Evolutionary conservation across 805 yeast genomes (phyloP), one percentile per base, ranked within the genome.

Genomic region (Blastobotrys mokoenaii): DNA sequence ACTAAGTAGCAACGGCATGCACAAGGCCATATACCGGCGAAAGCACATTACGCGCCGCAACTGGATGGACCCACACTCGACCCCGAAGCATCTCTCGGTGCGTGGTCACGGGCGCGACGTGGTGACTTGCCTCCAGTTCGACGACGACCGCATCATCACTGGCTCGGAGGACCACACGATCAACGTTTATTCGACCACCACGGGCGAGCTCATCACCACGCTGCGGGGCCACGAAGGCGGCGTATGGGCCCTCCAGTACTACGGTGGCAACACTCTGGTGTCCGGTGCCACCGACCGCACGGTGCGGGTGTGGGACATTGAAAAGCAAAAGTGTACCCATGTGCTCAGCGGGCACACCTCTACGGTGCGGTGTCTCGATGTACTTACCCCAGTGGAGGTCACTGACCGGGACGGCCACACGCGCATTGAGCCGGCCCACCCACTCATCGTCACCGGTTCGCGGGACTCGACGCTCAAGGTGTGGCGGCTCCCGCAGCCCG

Each of bases 251-350:
- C 72, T 93, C 61, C 87, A 90, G 64, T 89, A 88, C 59, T 71
- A 76, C 45, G 88, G 85, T 17, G 55, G 57, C n/a, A 64, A 63
- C 45, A 86, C 88, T 7, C 70, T 93, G 38, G 95, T 90, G 1
- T 84, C 94, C 48, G 98, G 97, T 0, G 83, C 96, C 1, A 90
- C 97, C 0, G 98, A 93, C 65, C 75, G 96, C 54, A 82, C 95
- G 0, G 95, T 93, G 2, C 74, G 98, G 47, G 79, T 93, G 3
- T 93, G 98, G 98, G 86, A 89, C 60, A 79, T 89, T 50, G 73
- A 76, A 46, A 79, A 83, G 17, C 95, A 90, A 1, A 74, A 74
- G 51, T 90, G 97, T 61, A 86, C 97, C 0, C 96, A 90, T 63
- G 77, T 93, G 2, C 87, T 93, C 61, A 72, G 80, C 46, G 97